phyloP scores from a whole-genome alignment of 441 rosid species.

The Euphorbia schlechtendalii region DNA sequence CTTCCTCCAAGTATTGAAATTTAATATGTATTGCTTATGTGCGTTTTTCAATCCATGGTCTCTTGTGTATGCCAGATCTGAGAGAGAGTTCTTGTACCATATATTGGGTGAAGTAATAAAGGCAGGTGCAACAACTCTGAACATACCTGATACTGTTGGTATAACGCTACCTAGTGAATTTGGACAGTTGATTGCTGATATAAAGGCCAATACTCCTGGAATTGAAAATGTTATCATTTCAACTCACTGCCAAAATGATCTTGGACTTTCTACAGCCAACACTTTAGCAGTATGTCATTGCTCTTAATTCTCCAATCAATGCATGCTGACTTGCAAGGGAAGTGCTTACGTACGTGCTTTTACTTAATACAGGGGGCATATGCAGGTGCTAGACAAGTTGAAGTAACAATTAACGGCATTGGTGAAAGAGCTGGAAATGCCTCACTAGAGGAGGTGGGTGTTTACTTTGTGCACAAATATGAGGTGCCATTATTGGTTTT shows the following conservation, averaged over 20 bases:
- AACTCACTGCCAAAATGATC: slow-evolving; percentile 94
- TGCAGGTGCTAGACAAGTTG: slow-evolving; percentile 89
- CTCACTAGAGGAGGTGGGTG: slow-evolving; percentile 80
- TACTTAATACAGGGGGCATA: slow-evolving; percentile 57
- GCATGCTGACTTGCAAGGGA: slow-evolving; percentile 1
- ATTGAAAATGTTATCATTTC: slow-evolving; percentile 72
- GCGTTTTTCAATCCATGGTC: not conserved
- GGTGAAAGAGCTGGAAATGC: slow-evolving; percentile 99
- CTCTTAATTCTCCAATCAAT: slow-evolving; percentile 6
- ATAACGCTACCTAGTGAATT: slow-evolving; percentile 69
- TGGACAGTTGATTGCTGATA: slow-evolving; percentile 76
- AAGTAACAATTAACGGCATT: slow-evolving; percentile 89
- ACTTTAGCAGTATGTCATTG: slow-evolving; percentile 56
- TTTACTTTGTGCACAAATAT: slow-evolving; percentile 7
- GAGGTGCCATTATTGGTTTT: not conserved
- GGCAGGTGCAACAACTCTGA: slow-evolving; percentile 88
- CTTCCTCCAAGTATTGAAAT: not conserved
- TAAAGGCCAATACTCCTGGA: slow-evolving; percentile 85
- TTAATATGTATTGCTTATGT: not conserved
- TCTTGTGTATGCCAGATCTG: slow-evolving; percentile 47
- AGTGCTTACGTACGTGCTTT: slow-evolving; percentile 20
- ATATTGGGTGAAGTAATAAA: slow-evolving; percentile 85
- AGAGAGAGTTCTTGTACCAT: slow-evolving; percentile 72
- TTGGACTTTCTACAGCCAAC: slow-evolving; percentile 97
- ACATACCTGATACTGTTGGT: slow-evolving; percentile 94